A percentile compares a stretch with the other conserved stretches of the same genome.
phyloP scores from a whole-genome alignment of 176 grass and related monocot species.

The Poa pratensis region DNA sequence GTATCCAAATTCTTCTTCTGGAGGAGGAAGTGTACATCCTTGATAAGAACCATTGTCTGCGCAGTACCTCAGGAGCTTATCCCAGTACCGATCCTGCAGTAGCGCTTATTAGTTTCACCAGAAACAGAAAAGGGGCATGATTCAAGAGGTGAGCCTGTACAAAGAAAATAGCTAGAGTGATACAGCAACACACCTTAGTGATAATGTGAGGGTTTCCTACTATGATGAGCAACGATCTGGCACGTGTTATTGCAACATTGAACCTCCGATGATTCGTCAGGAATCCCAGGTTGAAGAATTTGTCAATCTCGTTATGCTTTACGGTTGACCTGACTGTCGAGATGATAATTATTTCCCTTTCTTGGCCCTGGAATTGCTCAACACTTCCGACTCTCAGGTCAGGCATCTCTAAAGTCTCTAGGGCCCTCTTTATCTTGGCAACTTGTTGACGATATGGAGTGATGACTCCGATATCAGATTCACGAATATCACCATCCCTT shows the following conservation, averaged over 20 bases:
- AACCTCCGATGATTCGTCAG: conserved; percentile 81
- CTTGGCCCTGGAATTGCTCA: conserved; percentile 95
- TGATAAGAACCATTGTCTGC: conserved; percentile 84
- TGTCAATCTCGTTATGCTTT: conserved; percentile 83
- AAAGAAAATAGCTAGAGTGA: conserved; percentile 4
- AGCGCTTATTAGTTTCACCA: conserved; percentile 21
- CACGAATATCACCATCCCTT: conserved; percentile 46
- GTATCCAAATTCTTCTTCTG: conserved; percentile 53
- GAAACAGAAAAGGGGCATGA: conserved; percentile 34
- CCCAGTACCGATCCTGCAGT: conserved; percentile 80
- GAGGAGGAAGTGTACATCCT: conserved; percentile 76
- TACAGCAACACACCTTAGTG: conserved; percentile 59
- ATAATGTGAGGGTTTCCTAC: conserved; percentile 94
- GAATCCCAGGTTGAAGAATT: conserved; percentile 87
- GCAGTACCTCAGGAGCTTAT: conserved; percentile 82
- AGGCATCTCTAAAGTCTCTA: conserved; percentile 74
- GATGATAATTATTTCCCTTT: conserved; percentile 89
- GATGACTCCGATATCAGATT: conserved; percentile 82
- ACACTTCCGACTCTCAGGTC: conserved; percentile 88
- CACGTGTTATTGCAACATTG: conserved; percentile 90
- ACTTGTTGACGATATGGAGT: conserved; percentile 96
- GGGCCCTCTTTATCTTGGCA: conserved; percentile 73
- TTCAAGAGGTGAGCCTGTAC: not conserved
- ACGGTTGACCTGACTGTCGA: conserved; percentile 94
- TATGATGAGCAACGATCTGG: conserved; percentile 83